A percentile compares a stretch with the other conserved stretches of the same genome.
Evolutionary conservation across 2,329 filamentous ascomycete species (phyloP).

Genomic region (Stagonosporopsis rhizophila): DNA sequence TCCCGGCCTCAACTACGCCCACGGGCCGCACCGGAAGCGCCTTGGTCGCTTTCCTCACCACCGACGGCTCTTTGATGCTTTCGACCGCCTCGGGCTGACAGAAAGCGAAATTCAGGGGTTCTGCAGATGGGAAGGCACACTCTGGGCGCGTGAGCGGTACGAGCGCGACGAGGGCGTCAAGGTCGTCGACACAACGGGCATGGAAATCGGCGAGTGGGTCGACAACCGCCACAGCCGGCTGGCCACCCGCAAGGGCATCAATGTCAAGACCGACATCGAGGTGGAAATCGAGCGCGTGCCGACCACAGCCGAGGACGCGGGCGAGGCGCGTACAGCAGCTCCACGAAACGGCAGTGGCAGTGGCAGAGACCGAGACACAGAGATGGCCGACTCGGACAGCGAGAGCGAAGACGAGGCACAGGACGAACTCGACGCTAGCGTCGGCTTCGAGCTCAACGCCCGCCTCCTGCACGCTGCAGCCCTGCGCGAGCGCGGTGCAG

Average conservation of each 20-base stretch:
- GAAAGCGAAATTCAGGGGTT: slow-evolving; percentile 72
- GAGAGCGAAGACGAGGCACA: slow-evolving; percentile 30
- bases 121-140: slow-evolving; percentile 83
- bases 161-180: slow-evolving; percentile 75
- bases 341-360: neutral
- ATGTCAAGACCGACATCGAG: slow-evolving; percentile 53
- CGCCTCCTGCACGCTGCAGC: slow-evolving; percentile 70
- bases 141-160: slow-evolving; percentile 82
- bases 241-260: slow-evolving; percentile 39
- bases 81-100: slow-evolving; percentile 73
- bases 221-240: slow-evolving; percentile 44
- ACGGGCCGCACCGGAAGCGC: slow-evolving; percentile 76
- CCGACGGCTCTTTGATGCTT: slow-evolving; percentile 75
- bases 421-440: slow-evolving; percentile 56
- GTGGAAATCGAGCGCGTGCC: slow-evolving; percentile 49
- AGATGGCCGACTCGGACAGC: slow-evolving; percentile 48
- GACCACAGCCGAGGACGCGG: slow-evolving; percentile 40
- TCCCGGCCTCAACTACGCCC: slow-evolving; percentile 79
- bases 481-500: slow-evolving; percentile 67
- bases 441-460: slow-evolving; percentile 67
- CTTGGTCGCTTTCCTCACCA: slow-evolving; percentile 80
- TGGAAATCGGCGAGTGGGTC: slow-evolving; percentile 70
- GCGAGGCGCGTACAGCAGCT: slow-evolving; percentile 23
- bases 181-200: slow-evolving; percentile 75
- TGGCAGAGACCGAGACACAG: slow-evolving; percentile 22